Evolutionary conservation across 352 stramenopile species (phyloP).

Genomic region (Plasmopara viticola): DNA sequence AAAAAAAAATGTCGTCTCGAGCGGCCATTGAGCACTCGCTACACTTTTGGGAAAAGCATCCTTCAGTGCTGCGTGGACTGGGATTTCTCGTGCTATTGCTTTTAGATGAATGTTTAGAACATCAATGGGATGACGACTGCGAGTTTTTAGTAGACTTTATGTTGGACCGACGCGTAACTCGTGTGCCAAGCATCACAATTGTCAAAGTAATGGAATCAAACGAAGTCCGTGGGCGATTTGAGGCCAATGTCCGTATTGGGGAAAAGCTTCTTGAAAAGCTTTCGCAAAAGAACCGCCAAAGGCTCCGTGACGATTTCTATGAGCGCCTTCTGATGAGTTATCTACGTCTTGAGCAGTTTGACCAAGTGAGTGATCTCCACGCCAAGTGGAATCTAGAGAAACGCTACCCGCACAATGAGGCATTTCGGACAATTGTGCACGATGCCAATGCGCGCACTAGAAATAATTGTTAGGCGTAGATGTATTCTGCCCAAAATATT

Average conservation of each 20-base stretch:
- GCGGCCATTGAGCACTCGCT: slow-evolving; percentile 27
- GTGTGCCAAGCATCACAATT: slow-evolving; percentile 24
- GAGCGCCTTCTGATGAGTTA: slow-evolving; percentile 37
- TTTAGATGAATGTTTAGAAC: slow-evolving; percentile 29
- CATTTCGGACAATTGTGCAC: slow-evolving; percentile 27
- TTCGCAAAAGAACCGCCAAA: slow-evolving; percentile 10
- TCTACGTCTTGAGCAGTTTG: slow-evolving; percentile 27
- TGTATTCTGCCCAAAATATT: not conserved
- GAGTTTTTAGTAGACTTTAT: slow-evolving; percentile 29
- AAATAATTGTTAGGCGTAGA: slow-evolving; percentile 1
- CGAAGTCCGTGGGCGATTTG: slow-evolving; percentile 27
- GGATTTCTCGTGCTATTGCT: slow-evolving; percentile 45
- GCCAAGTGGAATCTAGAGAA: slow-evolving; percentile 17
- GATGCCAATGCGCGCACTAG: slow-evolving; percentile 23
- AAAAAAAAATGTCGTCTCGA: slow-evolving; percentile 18
- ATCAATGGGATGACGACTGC: slow-evolving; percentile 26
- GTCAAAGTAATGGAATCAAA: slow-evolving; percentile 31
- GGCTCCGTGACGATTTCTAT: slow-evolving; percentile 30
- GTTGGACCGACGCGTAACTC: slow-evolving; percentile 16
- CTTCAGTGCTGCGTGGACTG: slow-evolving; percentile 30
- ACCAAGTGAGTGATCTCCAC: slow-evolving; percentile 23
- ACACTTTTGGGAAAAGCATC: slow-evolving; percentile 27
- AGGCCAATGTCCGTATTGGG: slow-evolving; percentile 25
- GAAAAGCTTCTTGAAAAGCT: slow-evolving; percentile 25
- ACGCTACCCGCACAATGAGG: slow-evolving; percentile 30